Base-by-base conservation (phyloP, 257 asterid genomes). In the Solanum rostratum region DNA sequence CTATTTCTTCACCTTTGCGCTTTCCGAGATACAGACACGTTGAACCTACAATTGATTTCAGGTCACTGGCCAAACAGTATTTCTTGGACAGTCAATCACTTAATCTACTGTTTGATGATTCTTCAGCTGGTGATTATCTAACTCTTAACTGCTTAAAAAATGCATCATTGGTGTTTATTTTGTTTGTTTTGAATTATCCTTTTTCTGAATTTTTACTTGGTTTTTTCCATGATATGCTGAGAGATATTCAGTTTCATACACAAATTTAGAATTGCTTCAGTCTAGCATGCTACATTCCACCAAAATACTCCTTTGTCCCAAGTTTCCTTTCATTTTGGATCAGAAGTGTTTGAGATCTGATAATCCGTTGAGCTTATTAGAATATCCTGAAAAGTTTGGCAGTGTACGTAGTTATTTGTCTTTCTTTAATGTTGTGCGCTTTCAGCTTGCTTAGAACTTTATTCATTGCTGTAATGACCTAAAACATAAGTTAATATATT, bases 1-100 rank as follows among this genome's bases (percentile, higher is more conserved):
- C 96, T 85, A 93, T 97, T 86, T 90, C 95, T 84, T 97, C 99
- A 62, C 99, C 98, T 60, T 84, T 97, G 91, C 92, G 95, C 86
- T 93, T 97, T 85, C 98, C 98, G 27, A 90, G 94, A 60, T 91
- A 89, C 86, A 93, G 95, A 91, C 91, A 84, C 90, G 93, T 91
- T 93, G 94, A 89, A 88, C 91, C 93, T 80, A 54, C 92, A 86
- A 87, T 86, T 90, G 97, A 93, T 89, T 97, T 92, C 89, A 91
- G 94, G 87, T 91, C 90, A 84, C 88, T 97, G 93, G 99, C 99
- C 81, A 92, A 92, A 88, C 97, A 93, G 89, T 97, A 92, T 87
- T 94, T 97, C 89, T 85, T 92, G 41, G 98, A 93, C 85, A 87
- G 90, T 80, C 93, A 92, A 85, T 97, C 97, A 65, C 98, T 97